Conservation (phyloP, 371 early-diverging fungal genomes). For the Mucor racemosus region DNA sequence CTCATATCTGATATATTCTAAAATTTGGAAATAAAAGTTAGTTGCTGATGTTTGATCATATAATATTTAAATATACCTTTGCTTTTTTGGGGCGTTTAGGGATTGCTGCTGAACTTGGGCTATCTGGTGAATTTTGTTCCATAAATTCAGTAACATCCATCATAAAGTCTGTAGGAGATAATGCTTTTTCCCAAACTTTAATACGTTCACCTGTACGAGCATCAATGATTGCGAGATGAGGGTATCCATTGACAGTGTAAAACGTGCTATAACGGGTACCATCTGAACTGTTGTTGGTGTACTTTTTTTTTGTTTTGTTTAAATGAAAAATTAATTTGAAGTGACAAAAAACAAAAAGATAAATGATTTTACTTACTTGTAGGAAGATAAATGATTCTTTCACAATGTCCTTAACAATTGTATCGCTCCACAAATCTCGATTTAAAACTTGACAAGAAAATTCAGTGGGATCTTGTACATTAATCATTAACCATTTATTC, state of each 20-base stretch:
- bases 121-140: conserved; percentile 34
- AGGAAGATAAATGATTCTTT: conserved; percentile 83
- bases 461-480: conserved; percentile 83
- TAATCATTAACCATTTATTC: conserved; percentile 86
- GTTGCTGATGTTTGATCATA: not conserved
- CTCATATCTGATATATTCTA: conserved; percentile 71
- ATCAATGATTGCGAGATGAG: conserved; percentile 90
- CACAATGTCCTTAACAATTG: conserved; percentile 76
- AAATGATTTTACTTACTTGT: conserved; percentile 53
- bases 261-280: conserved; percentile 73
- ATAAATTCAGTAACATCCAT: conserved; percentile 68
- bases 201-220: conserved; percentile 81
- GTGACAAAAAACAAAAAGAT: not conserved
- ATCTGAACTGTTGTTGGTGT: conserved; percentile 65
- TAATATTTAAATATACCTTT: conserved; percentile 25
- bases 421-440: conserved; percentile 91
- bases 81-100: conserved; percentile 32
- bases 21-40: not conserved
- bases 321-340: not conserved
- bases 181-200: conserved; percentile 63
- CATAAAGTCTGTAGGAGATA: conserved; percentile 67
- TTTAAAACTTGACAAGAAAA: conserved; percentile 90
- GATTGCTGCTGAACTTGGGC: conserved; percentile 18
- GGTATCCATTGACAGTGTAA: conserved; percentile 75
- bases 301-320: conserved; percentile 41